Evolutionary conservation across 2,329 filamentous ascomycete species (phyloP), one percentile per base, ranked within the genome.

Genomic region (Aplosporella prunicola): DNA sequence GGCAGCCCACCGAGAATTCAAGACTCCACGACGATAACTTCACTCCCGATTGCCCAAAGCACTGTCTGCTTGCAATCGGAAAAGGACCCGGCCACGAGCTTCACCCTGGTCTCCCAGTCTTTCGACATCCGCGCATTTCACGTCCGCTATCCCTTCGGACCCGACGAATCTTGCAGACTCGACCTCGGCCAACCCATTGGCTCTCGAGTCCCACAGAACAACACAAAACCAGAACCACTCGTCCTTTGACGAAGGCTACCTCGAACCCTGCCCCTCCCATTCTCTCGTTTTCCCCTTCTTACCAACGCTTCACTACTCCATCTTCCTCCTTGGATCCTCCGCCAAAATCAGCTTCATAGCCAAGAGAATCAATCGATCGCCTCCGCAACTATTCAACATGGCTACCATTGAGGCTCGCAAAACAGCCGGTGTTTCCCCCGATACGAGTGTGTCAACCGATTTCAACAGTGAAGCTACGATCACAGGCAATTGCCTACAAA

Each of bases 1-100:
- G 78, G 77, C 57, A 86, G 82, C 80, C 81, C 80, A 78, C 69
- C 77, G 80, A 86, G 72, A 72, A 68, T 68, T 71, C 71, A 69
- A 73, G 66, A 65, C 57, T 60, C 55, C 48, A 56, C 58, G 58
- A 62, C 56, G 57, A 61, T 58, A 53, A n/a, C 51, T 52, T 47
- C 37, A 33, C 43, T 40, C 47, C 49, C 52, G 51, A 58, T 50
- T 55, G 53, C 50, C 47, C 48, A 46, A 48, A 56, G 57, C 53
- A 51, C 34, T 39, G 46, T 15, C 27, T 55, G 54, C 54, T 46
- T 48, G 47, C 43, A 48, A 22, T 50, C 50, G 20, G 26, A 36
- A 17, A 36, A 23, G 30, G 5, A 17, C 55, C 51, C 53, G 49
- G 49, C 35, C 42, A 38, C 20, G 32, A 32, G 24, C 31, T 43